These are phyloP conservation scores for Lenwebbia sp. DNA, from an alignment of 345 rosid species.

Conservation along the genomic window DNA sequence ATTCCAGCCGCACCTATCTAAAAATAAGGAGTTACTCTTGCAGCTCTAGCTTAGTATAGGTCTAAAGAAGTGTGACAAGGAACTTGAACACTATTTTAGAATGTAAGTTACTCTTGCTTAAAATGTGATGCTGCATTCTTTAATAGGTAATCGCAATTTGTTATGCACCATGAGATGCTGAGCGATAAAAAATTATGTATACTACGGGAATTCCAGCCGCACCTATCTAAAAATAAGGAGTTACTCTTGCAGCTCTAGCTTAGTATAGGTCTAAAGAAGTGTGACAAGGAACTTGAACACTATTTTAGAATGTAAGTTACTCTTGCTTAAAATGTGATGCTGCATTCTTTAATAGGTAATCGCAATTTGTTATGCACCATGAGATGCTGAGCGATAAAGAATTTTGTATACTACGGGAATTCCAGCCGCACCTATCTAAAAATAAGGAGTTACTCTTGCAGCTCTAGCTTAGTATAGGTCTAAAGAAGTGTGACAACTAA, in stretches of 20 bases:
- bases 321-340: not conserved
- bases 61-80: conserved; percentile 1
- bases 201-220: not conserved
- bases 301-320: conserved; percentile 81
- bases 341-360: not conserved
- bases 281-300: conserved; percentile 38
- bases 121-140: not conserved
- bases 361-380: not conserved
- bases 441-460: not conserved
- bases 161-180: not conserved
- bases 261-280: not conserved
- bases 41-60: not conserved
- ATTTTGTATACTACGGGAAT: not conserved
- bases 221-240: not conserved
- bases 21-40: not conserved
- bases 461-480: not conserved
- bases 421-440: not conserved
- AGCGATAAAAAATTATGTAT: not conserved
- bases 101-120: conserved; percentile 42
- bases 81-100: conserved; percentile 70
- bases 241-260: not conserved
- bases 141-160: not conserved
- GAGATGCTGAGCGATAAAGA: not conserved
- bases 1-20: not conserved
- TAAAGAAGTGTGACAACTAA: not conserved